Conservation (phyloP, 306 rosid genomes). For the Rosa rugosa region DNA sequence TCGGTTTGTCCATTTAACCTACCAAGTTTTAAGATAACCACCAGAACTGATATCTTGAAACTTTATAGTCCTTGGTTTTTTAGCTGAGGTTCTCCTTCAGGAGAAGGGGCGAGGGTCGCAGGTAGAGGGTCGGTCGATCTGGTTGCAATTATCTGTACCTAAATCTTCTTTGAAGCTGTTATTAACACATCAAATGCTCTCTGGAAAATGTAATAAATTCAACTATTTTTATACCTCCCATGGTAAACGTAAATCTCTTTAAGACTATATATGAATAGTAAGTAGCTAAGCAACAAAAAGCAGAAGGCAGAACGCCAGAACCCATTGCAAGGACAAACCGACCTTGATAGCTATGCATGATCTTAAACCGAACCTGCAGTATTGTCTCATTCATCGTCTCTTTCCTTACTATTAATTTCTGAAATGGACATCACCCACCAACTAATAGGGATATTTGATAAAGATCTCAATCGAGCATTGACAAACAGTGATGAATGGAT, state of each 20-base stretch:
- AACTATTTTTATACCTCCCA: no score
- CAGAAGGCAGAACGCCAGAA: neutral
- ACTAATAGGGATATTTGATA: neutral
- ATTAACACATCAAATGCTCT: no score
- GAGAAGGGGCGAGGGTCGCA: neutral
- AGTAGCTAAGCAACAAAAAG: neutral
- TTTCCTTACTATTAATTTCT: neutral
- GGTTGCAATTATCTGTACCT: no score
- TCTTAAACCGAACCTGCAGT: neutral
- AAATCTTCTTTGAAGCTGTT: no score
- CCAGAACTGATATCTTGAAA: neutral
- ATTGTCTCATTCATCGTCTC: slow-evolving; percentile 10
- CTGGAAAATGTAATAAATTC: neutral
- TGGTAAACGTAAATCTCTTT: no score
- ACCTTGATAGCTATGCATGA: neutral
- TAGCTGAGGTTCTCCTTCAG: neutral
- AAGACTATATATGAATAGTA: no score
- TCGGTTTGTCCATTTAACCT: neutral
- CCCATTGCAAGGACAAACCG: neutral
- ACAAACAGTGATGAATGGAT: neutral
- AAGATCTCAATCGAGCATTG: neutral
- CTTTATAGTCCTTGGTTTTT: neutral
- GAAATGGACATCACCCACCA: neutral
- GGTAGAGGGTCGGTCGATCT: no score
- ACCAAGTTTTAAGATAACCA: neutral